Evolutionary conservation across 768 basidiomycete species (phyloP).

Genomic region (Lactarius sp.): DNA sequence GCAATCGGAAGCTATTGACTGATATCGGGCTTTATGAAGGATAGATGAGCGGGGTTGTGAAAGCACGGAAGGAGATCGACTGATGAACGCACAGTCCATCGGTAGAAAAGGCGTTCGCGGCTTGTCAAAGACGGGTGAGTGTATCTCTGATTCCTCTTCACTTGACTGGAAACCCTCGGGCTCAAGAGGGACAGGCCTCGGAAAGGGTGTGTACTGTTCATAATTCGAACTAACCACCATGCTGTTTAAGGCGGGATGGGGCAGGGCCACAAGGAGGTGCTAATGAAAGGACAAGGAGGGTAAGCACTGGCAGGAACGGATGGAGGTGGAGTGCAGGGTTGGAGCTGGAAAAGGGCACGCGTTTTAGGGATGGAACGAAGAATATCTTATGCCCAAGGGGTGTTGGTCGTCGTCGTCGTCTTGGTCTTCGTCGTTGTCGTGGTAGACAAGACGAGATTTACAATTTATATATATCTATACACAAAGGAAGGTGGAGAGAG

Average conservation of each 20-base stretch:
- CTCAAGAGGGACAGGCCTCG: slow-evolving; percentile 47
- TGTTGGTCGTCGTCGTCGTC: slow-evolving; percentile 13
- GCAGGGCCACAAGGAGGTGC: slow-evolving; percentile 29
- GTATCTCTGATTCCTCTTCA: slow-evolving; percentile 71
- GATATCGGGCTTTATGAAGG: slow-evolving; percentile 65
- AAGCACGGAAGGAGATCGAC: slow-evolving; percentile 10
- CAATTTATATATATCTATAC: slow-evolving; percentile 6
- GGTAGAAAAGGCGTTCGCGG: slow-evolving; percentile 37
- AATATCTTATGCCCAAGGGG: slow-evolving; percentile 19
- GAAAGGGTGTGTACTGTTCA: slow-evolving; percentile 57
- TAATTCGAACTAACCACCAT: slow-evolving; percentile 56
- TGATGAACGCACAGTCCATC: slow-evolving; percentile 33
- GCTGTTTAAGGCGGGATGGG: slow-evolving; percentile 27
- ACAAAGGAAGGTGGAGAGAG: slow-evolving; percentile 2
- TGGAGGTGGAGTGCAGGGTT: slow-evolving; percentile 31
- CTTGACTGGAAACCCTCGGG: slow-evolving; percentile 62
- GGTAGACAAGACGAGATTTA: neutral
- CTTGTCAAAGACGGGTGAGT: slow-evolving; percentile 65
- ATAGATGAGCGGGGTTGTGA: slow-evolving; percentile 15
- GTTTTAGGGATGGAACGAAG: slow-evolving; percentile 10
- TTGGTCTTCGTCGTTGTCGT: no score
- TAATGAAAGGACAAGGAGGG: slow-evolving; percentile 29
- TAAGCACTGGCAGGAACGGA: slow-evolving; percentile 32
- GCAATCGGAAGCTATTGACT: slow-evolving; percentile 27
- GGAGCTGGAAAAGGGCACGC: slow-evolving; percentile 23